phyloP scores from a whole-genome alignment of 163 green algal species.

The Prototheca stagnorum region DNA sequence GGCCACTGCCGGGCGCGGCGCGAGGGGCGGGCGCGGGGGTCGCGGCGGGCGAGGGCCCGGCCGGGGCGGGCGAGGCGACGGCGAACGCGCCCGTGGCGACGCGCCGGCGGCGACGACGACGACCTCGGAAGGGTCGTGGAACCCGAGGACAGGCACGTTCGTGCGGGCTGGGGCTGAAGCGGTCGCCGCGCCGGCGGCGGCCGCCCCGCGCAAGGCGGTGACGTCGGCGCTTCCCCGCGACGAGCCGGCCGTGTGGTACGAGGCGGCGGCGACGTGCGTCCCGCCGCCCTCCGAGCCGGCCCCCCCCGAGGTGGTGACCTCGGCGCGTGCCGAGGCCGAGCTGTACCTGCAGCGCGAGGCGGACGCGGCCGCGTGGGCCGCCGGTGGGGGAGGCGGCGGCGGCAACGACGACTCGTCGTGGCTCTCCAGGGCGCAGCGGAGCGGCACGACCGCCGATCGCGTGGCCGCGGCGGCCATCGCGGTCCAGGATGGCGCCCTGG shows the following conservation, averaged over 20 bases:
- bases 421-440: slow-evolving; percentile 54
- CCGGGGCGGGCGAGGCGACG: background rate
- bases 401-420: slow-evolving; percentile 61
- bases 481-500: slow-evolving; percentile 50
- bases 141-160: too few relatives aligned
- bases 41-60: background rate
- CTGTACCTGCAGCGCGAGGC: slow-evolving; percentile 49
- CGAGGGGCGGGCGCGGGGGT: background rate
- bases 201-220: background rate
- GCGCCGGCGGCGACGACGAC: too few relatives aligned
- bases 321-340: slow-evolving; percentile 4
- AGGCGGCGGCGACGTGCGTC: slow-evolving; percentile 17
- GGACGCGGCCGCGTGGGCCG: slow-evolving; percentile 13
- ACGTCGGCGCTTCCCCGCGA: slow-evolving; percentile 36
- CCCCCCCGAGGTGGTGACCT: slow-evolving; percentile 16
- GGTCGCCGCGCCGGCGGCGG: too few relatives aligned
- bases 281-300: slow-evolving; percentile 9
- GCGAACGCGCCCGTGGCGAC: too few relatives aligned
- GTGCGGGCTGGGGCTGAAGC: too few relatives aligned
- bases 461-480: slow-evolving; percentile 76
- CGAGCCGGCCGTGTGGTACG: slow-evolving; percentile 46
- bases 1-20: too few relatives aligned
- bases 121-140: too few relatives aligned
- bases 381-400: slow-evolving; percentile 26
- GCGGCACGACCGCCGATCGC: slow-evolving; percentile 71